Evolutionary conservation across 257 asterid species (phyloP).

Genomic region (Buddleja alternifolia): DNA sequence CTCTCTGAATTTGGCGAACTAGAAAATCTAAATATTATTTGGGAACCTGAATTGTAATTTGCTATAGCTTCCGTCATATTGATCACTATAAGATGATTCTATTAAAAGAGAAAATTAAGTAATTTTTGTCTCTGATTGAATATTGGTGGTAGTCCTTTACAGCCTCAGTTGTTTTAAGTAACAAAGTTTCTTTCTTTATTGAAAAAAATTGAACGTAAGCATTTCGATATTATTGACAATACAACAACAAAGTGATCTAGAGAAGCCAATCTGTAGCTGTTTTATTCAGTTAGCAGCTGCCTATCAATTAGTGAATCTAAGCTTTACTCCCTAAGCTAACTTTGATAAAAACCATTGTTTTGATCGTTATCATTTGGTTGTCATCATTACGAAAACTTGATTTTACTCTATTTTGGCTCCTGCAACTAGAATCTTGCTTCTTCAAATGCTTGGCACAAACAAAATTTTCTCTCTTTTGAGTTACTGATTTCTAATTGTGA

Average conservation of each 20-base stretch:
- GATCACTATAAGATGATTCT: not conserved
- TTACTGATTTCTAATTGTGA: not conserved
- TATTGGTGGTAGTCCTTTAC: not conserved
- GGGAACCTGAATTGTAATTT: not conserved
- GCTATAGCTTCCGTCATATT: not conserved
- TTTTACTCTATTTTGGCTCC: not conserved
- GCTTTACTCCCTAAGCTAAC: not conserved
- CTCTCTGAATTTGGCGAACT: not conserved
- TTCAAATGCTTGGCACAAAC: constrained; percentile 1
- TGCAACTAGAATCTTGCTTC: not conserved
- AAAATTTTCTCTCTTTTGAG: not conserved
- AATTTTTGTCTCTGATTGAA: not conserved
- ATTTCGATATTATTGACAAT: no score
- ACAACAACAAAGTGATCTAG: not conserved
- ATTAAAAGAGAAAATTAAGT: not conserved
- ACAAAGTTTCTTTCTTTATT: not conserved
- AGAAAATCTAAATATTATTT: not conserved
- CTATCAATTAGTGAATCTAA: not conserved
- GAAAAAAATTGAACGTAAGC: not conserved
- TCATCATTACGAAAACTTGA: not conserved
- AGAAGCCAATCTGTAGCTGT: not conserved
- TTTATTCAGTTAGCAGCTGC: not conserved
- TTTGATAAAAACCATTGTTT: not conserved
- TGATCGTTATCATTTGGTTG: not conserved
- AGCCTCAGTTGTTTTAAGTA: not conserved